phyloP scores from a whole-genome alignment of 2,329 filamentous ascomycete genomes.

The Diaporthe destruens region DNA sequence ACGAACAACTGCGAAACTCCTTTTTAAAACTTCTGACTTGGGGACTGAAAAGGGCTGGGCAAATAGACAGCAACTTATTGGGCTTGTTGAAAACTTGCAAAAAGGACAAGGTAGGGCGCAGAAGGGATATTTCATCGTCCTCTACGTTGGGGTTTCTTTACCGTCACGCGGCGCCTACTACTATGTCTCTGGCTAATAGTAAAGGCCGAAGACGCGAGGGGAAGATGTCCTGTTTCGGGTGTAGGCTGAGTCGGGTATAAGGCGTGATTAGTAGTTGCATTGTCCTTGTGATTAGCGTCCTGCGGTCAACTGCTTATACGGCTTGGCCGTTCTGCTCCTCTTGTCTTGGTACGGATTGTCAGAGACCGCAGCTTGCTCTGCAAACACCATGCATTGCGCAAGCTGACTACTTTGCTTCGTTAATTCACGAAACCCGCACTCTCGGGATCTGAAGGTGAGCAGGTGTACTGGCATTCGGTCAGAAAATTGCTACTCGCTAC shows the following conservation, averaged over 20 bases:
- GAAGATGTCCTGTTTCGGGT: slow-evolving; percentile 3
- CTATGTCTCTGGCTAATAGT: not conserved
- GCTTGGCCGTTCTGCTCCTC: not conserved
- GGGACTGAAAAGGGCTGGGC: not conserved
- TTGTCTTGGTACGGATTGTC: slow-evolving; percentile 14
- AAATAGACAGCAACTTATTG: not conserved
- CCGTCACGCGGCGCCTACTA: not conserved
- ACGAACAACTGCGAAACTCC: not conserved
- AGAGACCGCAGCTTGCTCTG: not conserved
- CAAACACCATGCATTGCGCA: not conserved
- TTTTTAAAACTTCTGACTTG: not conserved
- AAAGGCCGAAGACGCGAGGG: slow-evolving; percentile 34
- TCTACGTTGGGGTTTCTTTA: not conserved
- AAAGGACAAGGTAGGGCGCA: not conserved
- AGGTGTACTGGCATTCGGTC: not conserved
- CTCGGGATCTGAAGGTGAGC: not conserved
- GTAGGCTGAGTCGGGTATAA: slow-evolving; percentile 23
- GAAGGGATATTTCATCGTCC: not conserved
- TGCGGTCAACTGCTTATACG: not conserved
- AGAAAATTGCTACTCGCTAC: not conserved
- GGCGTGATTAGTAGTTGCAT: slow-evolving; percentile 1
- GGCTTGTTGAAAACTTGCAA: not conserved
- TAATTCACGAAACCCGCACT: too few species aligned
- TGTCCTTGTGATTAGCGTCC: not conserved
- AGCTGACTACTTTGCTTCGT: not conserved